Evolutionary conservation across 352 stramenopile genomes (phyloP).

Genomic region (Phytophthora pini): DNA sequence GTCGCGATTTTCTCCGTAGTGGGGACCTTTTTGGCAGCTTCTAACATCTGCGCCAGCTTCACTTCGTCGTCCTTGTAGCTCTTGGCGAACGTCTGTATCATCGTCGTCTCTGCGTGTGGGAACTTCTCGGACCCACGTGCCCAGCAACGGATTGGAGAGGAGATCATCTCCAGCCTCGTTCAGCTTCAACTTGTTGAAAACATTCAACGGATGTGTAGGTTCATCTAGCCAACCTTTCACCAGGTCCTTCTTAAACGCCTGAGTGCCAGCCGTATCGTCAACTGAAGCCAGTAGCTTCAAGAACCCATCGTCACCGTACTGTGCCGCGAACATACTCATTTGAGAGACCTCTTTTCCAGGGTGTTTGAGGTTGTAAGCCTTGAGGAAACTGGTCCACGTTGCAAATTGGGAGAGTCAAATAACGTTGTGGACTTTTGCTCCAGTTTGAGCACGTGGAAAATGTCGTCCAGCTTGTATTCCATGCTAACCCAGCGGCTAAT

Average conservation of each 20-base stretch:
- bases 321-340: not conserved
- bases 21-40: not conserved
- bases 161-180: not conserved
- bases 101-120: conserved; percentile 1
- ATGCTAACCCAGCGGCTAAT: not conserved
- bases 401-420: not conserved
- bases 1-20: conserved; percentile 4
- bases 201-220: not conserved
- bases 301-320: not conserved
- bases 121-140: conserved; percentile 1
- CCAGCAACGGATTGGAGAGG: conserved; percentile 4
- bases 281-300: not conserved
- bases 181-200: conserved; percentile 4
- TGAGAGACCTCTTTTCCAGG: not conserved
- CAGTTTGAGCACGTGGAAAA: not conserved
- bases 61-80: conserved; percentile 1
- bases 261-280: not conserved
- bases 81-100: conserved; percentile 5
- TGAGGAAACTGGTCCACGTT: conserved; percentile 7
- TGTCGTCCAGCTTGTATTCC: not conserved
- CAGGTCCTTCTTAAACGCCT: not conserved
- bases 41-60: not conserved
- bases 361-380: conserved; percentile 1
- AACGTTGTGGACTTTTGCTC: not conserved
- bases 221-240: conserved; percentile 1